phyloP scores from a whole-genome alignment of 2,329 filamentous ascomycete species.

The Pseudogymnoascus sp. region DNA sequence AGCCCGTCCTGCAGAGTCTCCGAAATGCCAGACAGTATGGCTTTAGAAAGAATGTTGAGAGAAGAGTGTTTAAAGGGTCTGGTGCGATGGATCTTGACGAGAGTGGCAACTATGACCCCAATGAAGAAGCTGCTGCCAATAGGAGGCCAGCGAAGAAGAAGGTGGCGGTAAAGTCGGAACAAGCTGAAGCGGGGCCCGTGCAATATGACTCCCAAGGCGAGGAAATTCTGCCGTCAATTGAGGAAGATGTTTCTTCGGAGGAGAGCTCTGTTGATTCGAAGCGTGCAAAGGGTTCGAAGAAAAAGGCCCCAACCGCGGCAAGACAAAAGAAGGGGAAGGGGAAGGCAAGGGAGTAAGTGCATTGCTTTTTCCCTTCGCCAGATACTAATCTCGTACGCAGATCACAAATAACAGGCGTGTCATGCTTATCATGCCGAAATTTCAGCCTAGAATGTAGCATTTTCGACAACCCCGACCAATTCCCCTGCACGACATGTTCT shows the following conservation, averaged over 20 bases:
- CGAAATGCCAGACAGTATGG: not conserved
- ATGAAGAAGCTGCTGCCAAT: not conserved
- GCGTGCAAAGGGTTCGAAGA: not conserved
- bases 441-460: not conserved
- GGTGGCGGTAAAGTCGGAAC: not conserved
- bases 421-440: not conserved
- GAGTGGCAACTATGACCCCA: slow-evolving; percentile 8
- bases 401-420: not conserved
- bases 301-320: not conserved
- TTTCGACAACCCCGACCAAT: slow-evolving; percentile 15
- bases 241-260: not conserved
- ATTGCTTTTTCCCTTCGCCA: not conserved
- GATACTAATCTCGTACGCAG: not conserved
- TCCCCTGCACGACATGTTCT: slow-evolving; percentile 21
- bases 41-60: not conserved
- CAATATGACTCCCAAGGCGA: not conserved
- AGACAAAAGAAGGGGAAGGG: not conserved
- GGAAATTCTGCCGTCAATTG: not conserved
- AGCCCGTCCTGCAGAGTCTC: not conserved
- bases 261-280: not conserved
- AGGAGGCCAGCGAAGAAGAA: not conserved
- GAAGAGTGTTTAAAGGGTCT: not conserved
- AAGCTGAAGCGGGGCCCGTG: not conserved
- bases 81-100: not conserved
- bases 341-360: not conserved